Conservation (phyloP, 768 basidiomycete species). For the Boletellus ananas region DNA sequence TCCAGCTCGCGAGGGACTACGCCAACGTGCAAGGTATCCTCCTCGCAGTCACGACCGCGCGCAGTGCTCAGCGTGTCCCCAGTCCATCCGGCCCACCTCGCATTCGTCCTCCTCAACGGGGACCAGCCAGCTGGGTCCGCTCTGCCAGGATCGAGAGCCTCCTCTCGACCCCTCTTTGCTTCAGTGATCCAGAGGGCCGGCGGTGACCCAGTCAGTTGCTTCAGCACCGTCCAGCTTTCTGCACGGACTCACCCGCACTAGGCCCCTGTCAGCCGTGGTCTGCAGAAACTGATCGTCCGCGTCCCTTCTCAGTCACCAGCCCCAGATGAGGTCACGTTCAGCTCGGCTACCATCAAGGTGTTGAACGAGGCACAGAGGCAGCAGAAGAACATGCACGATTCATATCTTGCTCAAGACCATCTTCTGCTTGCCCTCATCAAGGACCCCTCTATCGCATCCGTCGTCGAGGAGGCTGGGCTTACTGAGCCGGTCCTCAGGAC, state of each 20-base stretch:
- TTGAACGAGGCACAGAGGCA: conserved; percentile 72
- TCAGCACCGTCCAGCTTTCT: neutral
- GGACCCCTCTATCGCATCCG: conserved; percentile 57
- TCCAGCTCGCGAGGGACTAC: conserved; percentile 82
- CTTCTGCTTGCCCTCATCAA: conserved; percentile 81
- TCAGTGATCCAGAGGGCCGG: conserved; percentile 81
- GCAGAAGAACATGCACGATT: conserved; percentile 84
- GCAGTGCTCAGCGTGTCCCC: conserved; percentile 6
- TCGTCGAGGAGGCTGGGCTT: conserved; percentile 75
- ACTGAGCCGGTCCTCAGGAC: conserved; percentile 70
- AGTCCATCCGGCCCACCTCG: conserved; percentile 85
- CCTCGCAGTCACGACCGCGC: neutral
- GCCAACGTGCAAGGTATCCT: conserved; percentile 69
- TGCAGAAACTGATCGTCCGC: conserved; percentile 77
- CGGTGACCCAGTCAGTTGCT: conserved; percentile 65
- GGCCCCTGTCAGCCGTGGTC: conserved; percentile 58
- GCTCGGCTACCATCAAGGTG: conserved; percentile 53
- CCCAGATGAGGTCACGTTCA: conserved; percentile 74
- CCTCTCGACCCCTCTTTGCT: conserved; percentile 62
- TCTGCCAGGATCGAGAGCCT: conserved; percentile 29
- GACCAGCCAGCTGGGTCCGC: conserved; percentile 34
- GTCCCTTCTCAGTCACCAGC: conserved; percentile 81
- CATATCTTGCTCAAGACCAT: conserved; percentile 92
- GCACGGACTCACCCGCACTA: conserved; percentile 23
- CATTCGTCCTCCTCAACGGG: conserved; percentile 76